Evolutionary conservation across 352 stramenopile species (phyloP), one percentile per base, ranked within the genome.

Genomic region (Phytophthora colocasiae): DNA sequence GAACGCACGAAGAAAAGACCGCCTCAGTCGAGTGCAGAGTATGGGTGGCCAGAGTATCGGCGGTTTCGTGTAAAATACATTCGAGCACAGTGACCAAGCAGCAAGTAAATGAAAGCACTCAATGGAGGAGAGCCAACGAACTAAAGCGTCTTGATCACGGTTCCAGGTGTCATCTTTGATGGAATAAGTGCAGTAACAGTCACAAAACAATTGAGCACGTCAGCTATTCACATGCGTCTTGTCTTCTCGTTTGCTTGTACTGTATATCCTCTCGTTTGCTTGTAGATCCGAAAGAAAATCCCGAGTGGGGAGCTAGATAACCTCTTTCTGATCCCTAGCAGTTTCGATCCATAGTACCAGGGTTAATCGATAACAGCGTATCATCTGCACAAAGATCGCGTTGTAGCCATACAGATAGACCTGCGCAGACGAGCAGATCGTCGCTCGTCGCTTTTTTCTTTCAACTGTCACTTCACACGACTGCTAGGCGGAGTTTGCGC

Each of bases 41-140:
- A 60, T 75, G 34, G 72, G 69, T 14, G 58, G 46, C 15, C 65
- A 65, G 26, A 75, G 67, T 62, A 71, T 80, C 27, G 78, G 78
- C 32, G 78, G 78, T 31, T 77, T 87, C 47, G 75, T 90, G 75
- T 85, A 81, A 83, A 44, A 69, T 83, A 78, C 53, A 56, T 58
- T 57, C 31, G 48, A 62, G 44, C 32, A 48, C 22, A 62, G 51
- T 58, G 49, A 44, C 47, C 57, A 58, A 48, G 38, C 51, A 66
- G 36, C 46, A 43, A 60, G 40, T 59, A 46, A 55, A 55, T 48
- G 24, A 52, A 53, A 59, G 39, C 40, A 65, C 43, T 26, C 27
- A 52, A 45, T 56, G 29, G 29, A 73, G 44, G 32, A 9, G 24
- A 9, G 24, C 1, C 11, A 24, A 60, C 29, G n/a, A 24, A 22